These are phyloP conservation scores for Capronia coronata DNA, from an alignment of 2,329 filamentous ascomycete genomes.

Conservation along the genomic window DNA sequence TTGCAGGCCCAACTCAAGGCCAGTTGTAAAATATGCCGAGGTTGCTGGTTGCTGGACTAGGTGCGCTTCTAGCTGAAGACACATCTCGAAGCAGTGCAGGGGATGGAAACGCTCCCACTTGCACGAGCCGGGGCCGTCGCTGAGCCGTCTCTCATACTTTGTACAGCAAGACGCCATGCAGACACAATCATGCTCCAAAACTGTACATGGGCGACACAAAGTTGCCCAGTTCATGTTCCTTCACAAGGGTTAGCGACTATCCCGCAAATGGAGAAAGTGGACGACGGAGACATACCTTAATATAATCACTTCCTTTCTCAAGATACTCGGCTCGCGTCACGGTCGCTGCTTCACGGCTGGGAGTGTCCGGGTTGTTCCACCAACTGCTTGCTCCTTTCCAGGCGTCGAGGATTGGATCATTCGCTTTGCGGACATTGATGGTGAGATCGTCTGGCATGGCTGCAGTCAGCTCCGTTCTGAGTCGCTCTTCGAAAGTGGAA, in stretches of 20 bases:
- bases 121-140: no score
- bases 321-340: conserved; percentile 76
- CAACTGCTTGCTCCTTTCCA: conserved; percentile 90
- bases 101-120: no score
- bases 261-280: no score
- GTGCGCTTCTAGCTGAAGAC: no score
- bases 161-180: no score
- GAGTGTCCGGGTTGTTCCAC: conserved; percentile 52
- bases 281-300: conserved; percentile 66
- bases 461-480: conserved; percentile 64
- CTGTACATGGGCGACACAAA: conserved; percentile 11
- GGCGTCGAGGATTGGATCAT: conserved; percentile 73
- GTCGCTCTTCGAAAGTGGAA: conserved; percentile 73
- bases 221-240: conserved; percentile 27
- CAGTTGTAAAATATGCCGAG: no score
- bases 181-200: no score
- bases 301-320: conserved; percentile 89
- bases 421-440: conserved; percentile 65
- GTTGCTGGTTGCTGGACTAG: no score
- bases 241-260: no score
- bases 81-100: no score
- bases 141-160: no score
- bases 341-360: conserved; percentile 56
- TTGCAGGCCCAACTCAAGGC: no score
- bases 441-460: conserved; percentile 63